phyloP scores from a whole-genome alignment of 1,284 basidiomycete genomes.

The Sutorius eximius region DNA sequence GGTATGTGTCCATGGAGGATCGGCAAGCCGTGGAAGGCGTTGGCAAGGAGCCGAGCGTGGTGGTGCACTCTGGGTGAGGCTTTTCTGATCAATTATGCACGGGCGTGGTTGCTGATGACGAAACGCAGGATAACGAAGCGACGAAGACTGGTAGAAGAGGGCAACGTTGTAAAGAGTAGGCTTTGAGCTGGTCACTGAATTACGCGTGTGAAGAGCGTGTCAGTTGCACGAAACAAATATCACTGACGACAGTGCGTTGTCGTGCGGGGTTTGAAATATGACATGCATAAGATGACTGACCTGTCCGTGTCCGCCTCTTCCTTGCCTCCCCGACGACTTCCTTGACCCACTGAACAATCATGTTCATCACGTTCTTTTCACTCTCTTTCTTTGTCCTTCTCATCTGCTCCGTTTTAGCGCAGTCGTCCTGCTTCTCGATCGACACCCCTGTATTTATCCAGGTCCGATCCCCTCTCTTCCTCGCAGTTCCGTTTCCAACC shows the following conservation, averaged over 20 bases:
- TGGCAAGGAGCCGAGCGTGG: constrained; percentile 60
- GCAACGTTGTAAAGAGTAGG: constrained; percentile 51
- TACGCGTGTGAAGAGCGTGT: constrained; percentile 3
- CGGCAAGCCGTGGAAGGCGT: constrained; percentile 54
- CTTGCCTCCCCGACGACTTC: constrained; percentile 22
- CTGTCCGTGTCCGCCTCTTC: neutral
- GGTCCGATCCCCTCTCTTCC: constrained; percentile 38
- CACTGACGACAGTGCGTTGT: constrained; percentile 6
- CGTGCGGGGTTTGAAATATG: constrained; percentile 25
- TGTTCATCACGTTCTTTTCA: constrained; percentile 77
- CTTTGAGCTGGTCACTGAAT: constrained; percentile 19
- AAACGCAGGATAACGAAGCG: constrained; percentile 69
- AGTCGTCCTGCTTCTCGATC: constrained; percentile 45
- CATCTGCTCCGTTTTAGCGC: constrained; percentile 51
- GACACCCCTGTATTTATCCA: constrained; percentile 52
- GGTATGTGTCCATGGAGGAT: constrained; percentile 67
- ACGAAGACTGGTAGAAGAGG: constrained; percentile 65
- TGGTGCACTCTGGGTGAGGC: constrained; percentile 76
- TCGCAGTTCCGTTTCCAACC: neutral
- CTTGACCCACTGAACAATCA: constrained; percentile 35
- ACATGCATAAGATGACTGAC: constrained; percentile 3
- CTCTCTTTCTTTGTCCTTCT: constrained; percentile 63
- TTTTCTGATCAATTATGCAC: constrained; percentile 10
- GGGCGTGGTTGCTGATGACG: constrained; percentile 25
- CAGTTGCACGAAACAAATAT: neutral